Conservation (phyloP, 2,329 filamentous ascomycete genomes). For the Lasiodiplodia citricola region DNA sequence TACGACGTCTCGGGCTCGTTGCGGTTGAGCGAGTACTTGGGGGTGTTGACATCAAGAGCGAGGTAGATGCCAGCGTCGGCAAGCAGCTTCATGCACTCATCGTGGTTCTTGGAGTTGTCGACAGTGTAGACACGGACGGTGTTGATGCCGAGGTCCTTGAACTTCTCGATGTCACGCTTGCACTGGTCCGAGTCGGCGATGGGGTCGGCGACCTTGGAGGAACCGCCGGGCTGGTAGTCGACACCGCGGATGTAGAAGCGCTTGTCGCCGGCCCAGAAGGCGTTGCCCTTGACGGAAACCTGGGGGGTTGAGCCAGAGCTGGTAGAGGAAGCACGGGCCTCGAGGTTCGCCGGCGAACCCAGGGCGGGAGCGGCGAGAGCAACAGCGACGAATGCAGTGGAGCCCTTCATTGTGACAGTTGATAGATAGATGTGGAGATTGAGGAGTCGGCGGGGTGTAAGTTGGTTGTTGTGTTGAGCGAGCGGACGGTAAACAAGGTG, state of each 20-base stretch:
- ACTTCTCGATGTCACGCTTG: constrained; percentile 78
- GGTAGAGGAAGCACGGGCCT: constrained; percentile 45
- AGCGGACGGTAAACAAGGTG: constrained; percentile 14
- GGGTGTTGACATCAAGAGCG: constrained; percentile 90
- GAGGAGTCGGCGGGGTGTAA: neutral
- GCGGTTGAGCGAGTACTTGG: constrained; percentile 86
- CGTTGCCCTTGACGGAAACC: constrained; percentile 67
- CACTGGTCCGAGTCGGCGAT: constrained; percentile 74
- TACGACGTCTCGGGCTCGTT: constrained; percentile 75
- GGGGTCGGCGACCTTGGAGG: constrained; percentile 70
- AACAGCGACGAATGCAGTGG: constrained; percentile 53
- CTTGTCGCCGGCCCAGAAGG: constrained; percentile 67
- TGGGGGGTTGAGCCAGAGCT: constrained; percentile 54
- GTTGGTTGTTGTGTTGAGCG: constrained; percentile 8
- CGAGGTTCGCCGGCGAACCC: constrained; percentile 46
- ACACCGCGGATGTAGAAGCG: constrained; percentile 67
- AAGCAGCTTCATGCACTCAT: constrained; percentile 82
- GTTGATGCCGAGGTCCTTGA: constrained; percentile 87
- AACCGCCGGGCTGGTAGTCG: constrained; percentile 71
- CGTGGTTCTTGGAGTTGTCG: constrained; percentile 82
- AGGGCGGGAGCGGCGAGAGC: constrained; percentile 54
- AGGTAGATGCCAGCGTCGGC: constrained; percentile 89
- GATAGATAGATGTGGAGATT: neutral
- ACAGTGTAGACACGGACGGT: constrained; percentile 91
- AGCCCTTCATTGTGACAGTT: constrained; percentile 59